Base-by-base conservation (phyloP, 2,329 filamentous ascomycete genomes). In the Diaporthe humulicola region DNA sequence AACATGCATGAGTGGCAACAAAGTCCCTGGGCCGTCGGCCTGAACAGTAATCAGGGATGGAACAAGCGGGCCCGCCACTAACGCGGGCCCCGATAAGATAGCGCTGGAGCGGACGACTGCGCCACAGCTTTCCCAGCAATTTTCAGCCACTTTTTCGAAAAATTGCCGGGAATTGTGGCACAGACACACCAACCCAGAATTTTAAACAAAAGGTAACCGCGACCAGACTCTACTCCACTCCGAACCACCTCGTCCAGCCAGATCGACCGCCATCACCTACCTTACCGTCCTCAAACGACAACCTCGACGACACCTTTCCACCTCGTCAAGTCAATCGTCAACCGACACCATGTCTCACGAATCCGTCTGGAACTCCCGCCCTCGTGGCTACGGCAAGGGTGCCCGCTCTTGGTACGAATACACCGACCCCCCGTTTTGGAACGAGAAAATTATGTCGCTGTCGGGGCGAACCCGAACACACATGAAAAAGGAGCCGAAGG, bases 351-450 rank as follows among this genome's bases (percentile, higher is more conserved):
- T 90, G 90, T 90, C 88, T 89, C 90, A 90, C 95, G 96, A 98
- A 91, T 95, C 94, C 86, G 95, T 98, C 90, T 99, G 96, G 96
- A 98, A 97, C 93, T 98, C 95, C 85, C 96, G 97, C 88, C 97
- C 97, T 85, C 94, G 96, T 88, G 95, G 88, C 87, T 98, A 97
- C 92, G 96, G 96, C 91, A 98, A 98, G 93, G 96, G 96, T 89
- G 90, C 94, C 87, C 94, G 96, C 88, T 88, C 89, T 86, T 98
- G 96, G 96, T 98, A 95, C 86, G 94, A 89, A 72, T 33, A n/a
- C 54, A 28, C 54, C 73, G 33, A 40, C 60, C 70, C 71, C 71
- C 72, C 30, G 19, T 33, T 71, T 48, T 14, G 48, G 30, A 71
- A 42, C n/a, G 72, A 71, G 54, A 57, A 69, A 69, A 22, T 22